Evolutionary conservation across 2,329 filamentous ascomycete species (phyloP), one percentile per base, ranked within the genome.

Genomic region (Endothia cerciana): DNA sequence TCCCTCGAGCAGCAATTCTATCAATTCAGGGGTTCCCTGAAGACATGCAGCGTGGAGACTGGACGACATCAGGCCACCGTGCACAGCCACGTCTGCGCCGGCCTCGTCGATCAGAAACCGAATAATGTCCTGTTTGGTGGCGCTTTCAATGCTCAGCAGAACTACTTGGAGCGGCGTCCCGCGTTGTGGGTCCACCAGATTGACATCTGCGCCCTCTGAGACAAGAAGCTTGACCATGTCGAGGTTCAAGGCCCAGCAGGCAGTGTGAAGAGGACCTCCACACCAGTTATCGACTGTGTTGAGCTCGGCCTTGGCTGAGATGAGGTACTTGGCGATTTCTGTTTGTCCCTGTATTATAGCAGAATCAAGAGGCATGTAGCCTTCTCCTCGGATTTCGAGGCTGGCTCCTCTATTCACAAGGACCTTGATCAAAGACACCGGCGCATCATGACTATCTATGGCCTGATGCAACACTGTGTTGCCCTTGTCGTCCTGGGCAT

Each of bases 351-450:
- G 25, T 15, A 25, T 28, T 10, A 51, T 17, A 11, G 47, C 47
- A n/a, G 13, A 28, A 28, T 28, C 47, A 28, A 51, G 47, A 28
- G 47, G n/a, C 4, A 10, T 22, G 47, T 3, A 7, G 1, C 47
- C 47, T 6, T 11, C 17, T 22, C 47, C 47, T 51, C 8, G 47
- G 22, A 51, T 10, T 4, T 51, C 11, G 8, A 51, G 7, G 25
- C 25, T 28, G 10, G 47, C 47, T 22, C 47, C 47, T 51, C 47
- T 51, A 17, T 51, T 51, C n/a, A 51, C 47, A 28, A 51, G 47
- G 10, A 51, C 11, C 47, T 10, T 28, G 47, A 28, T n/a, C n/a
- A 51, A 17, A n/a, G 47, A 28, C n/a, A 25, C 47, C 47, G n/a
- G n/a, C 47, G n/a, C n/a, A n/a, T 28, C 3, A 4, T 8, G 4